Percentiles rank a stretch among this genome's conserved stretches.
These are phyloP conservation scores for Cenchrus americanus DNA, from an alignment of 176 grass and related monocot genomes.

Conservation along the genomic window DNA sequence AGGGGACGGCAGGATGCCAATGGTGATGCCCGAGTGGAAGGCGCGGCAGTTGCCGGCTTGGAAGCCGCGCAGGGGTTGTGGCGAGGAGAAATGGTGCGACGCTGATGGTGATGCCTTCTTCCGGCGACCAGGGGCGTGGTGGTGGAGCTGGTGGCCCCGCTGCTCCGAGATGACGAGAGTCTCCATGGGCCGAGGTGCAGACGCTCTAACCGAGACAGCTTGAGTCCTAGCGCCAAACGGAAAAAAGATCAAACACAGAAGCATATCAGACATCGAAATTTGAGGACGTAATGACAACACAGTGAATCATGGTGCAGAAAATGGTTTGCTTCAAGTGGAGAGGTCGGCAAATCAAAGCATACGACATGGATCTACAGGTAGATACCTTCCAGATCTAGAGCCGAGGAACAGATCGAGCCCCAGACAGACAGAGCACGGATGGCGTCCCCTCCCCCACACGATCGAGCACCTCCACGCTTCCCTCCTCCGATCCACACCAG, in stretches of 20 bases:
- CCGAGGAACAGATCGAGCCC: slow-evolving; percentile 13
- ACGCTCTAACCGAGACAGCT: slow-evolving; percentile 17
- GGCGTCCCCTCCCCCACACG: neutral
- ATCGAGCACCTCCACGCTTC: slow-evolving; percentile 22
- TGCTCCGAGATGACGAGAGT: slow-evolving; percentile 75
- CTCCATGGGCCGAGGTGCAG: slow-evolving; percentile 47
- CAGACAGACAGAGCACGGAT: neutral
- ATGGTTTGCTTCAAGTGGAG: neutral
- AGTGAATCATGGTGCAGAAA: slow-evolving; percentile 12
- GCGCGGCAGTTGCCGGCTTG: slow-evolving; percentile 66
- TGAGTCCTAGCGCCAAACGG: slow-evolving; percentile 33
- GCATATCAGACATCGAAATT: slow-evolving; percentile 30
- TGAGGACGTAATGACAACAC: neutral
- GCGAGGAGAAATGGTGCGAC: slow-evolving; percentile 44
- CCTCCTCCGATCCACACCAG: neutral
- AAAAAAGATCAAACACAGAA: slow-evolving; percentile 10
- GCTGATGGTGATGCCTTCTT: slow-evolving; percentile 41
- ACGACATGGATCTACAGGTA: neutral
- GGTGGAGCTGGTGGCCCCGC: slow-evolving; percentile 53
- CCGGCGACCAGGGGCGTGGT: slow-evolving; percentile 38
- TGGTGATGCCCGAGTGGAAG: slow-evolving; percentile 58
- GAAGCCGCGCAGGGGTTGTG: slow-evolving; percentile 46
- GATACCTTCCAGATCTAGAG: slow-evolving; percentile 54
- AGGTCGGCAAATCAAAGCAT: neutral
- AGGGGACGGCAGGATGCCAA: slow-evolving; percentile 45